phyloP scores from a whole-genome alignment of 495 filamentous ascomycete species.

The Aspergillus sclerotioniger region DNA sequence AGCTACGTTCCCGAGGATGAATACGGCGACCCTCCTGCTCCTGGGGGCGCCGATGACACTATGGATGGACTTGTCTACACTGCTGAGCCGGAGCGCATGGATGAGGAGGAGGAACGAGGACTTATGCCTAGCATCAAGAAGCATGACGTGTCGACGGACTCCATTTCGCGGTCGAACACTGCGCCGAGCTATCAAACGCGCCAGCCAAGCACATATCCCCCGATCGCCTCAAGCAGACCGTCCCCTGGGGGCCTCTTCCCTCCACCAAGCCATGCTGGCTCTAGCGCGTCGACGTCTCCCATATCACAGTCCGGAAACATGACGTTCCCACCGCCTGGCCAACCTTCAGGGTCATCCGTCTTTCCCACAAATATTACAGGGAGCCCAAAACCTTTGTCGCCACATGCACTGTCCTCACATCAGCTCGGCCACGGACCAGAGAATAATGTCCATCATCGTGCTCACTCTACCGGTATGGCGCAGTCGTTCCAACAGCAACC shows the following conservation, averaged over 20 bases:
- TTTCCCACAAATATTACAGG: conserved; percentile 79
- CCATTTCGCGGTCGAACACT: conserved; percentile 39
- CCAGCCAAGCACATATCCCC: conserved; percentile 75
- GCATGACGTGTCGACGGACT: conserved; percentile 52
- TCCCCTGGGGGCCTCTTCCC: conserved; percentile 58
- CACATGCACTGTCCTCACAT: conserved; percentile 60
- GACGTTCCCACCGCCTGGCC: conserved; percentile 47
- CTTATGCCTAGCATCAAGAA: conserved; percentile 70
- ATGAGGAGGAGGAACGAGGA: conserved; percentile 62
- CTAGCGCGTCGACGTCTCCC: conserved; percentile 51
- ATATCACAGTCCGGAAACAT: conserved; percentile 50
- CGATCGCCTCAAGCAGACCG: conserved; percentile 52
- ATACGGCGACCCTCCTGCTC: conserved; percentile 48
- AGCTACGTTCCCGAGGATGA: conserved; percentile 82
- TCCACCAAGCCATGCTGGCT: conserved; percentile 50
- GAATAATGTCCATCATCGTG: conserved; percentile 48
- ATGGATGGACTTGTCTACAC: conserved; percentile 74
- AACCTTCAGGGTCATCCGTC: conserved; percentile 50
- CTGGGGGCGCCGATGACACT: conserved; percentile 58
- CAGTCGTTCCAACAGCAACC: conserved; percentile 67
- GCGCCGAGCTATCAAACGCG: conserved; percentile 58
- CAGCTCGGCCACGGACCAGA: conserved; percentile 56
- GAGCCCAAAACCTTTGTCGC: conserved; percentile 83
- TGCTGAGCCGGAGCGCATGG: conserved; percentile 57
- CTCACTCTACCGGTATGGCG: conserved; percentile 68